phyloP scores from a whole-genome alignment of 768 basidiomycete species.

The Cystofilobasidium ferigula region DNA sequence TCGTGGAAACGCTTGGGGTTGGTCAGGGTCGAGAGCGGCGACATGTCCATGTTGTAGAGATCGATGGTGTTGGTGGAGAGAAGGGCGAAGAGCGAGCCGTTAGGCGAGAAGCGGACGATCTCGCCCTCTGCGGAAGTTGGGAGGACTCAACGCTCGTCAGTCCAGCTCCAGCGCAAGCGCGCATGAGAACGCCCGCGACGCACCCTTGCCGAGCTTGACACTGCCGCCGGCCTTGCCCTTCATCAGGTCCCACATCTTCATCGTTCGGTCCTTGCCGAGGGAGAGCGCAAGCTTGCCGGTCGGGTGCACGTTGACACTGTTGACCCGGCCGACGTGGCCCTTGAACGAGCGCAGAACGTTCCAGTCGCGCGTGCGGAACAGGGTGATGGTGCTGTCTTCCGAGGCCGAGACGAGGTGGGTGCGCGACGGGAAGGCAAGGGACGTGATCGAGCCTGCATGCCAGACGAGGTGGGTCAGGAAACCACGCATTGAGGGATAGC shows the following conservation, averaged over 20 bases:
- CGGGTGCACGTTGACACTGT: constrained; percentile 81
- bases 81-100: constrained; percentile 68
- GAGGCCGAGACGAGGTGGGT: constrained; percentile 85
- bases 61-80: constrained; percentile 65
- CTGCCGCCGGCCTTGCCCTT: constrained; percentile 80
- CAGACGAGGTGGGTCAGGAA: background rate
- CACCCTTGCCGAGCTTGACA: constrained; percentile 78
- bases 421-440: constrained; percentile 71
- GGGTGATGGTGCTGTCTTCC: constrained; percentile 77
- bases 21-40: constrained; percentile 55
- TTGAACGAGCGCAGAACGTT: constrained; percentile 71
- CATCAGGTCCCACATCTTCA: constrained; percentile 99
- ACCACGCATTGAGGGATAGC: background rate
- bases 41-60: constrained; percentile 74
- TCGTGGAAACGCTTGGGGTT: constrained; percentile 80
- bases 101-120: constrained; percentile 72
- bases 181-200: constrained; percentile 27
- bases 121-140: constrained; percentile 60
- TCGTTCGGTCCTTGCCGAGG: constrained; percentile 75
- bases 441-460: constrained; percentile 72
- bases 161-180: background rate
- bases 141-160: background rate
- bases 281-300: constrained; percentile 82
- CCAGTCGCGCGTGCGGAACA: constrained; percentile 94
- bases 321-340: constrained; percentile 88